These are phyloP conservation scores for Ganoderma multipileum DNA, from an alignment of 1,284 basidiomycete species.

Conservation along the genomic window DNA sequence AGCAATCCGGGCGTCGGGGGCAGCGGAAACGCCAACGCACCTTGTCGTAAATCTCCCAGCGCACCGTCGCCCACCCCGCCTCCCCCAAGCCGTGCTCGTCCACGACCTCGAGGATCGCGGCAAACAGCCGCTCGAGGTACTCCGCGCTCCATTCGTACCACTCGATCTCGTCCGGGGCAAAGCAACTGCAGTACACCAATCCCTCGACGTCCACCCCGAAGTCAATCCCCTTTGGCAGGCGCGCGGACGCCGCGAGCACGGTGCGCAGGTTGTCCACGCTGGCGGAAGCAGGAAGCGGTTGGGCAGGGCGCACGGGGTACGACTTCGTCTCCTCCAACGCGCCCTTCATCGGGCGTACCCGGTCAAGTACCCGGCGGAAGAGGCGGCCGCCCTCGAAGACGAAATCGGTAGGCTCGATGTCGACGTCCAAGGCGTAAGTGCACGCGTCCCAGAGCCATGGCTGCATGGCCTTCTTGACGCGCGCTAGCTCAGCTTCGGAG, in stretches of 20 bases:
- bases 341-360: background rate
- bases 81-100: background rate
- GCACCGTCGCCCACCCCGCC: background rate
- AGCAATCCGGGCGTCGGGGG: background rate
- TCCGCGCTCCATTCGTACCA: background rate
- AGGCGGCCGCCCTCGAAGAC: background rate
- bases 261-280: background rate
- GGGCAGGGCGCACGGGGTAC: background rate
- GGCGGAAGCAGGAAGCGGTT: background rate
- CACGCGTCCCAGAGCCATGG: background rate
- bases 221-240: background rate
- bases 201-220: background rate
- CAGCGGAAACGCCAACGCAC: background rate
- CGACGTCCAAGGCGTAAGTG: background rate
- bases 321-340: background rate
- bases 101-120: background rate
- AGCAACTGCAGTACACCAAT: background rate
- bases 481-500: background rate
- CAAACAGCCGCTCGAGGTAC: background rate
- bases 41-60: background rate
- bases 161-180: background rate
- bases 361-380: background rate
- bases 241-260: background rate
- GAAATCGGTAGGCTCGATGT: background rate
- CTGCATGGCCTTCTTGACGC: background rate